Percentiles rank a stretch among this genome's conserved stretches.
Evolutionary conservation across 1,284 basidiomycete species (phyloP).

Genomic region (Cutaneotrichosporon sp.): DNA sequence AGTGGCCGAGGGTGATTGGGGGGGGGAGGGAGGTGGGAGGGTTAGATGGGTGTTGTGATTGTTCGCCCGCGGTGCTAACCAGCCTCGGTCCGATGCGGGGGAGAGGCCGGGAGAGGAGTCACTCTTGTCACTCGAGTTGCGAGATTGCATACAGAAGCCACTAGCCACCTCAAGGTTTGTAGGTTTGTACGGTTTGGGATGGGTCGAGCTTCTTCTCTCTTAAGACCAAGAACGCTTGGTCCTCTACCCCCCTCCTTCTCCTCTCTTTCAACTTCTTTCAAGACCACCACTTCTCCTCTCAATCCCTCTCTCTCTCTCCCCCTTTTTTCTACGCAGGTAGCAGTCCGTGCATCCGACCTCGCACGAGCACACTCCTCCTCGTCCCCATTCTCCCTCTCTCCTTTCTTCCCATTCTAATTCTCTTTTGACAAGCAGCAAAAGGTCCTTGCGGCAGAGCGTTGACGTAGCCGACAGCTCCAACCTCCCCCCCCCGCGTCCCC

Average conservation of each 20-base stretch:
- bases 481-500: not conserved
- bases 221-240: not conserved
- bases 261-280: not conserved
- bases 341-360: constrained; percentile 2
- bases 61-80: too few relatives aligned
- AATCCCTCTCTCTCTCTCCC: not conserved
- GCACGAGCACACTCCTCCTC: constrained; percentile 1
- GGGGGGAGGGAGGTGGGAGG: too few relatives aligned
- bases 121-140: too few relatives aligned
- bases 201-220: too few relatives aligned
- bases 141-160: too few relatives aligned
- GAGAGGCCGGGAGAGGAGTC: too few relatives aligned
- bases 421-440: not conserved
- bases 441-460: not conserved
- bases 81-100: too few relatives aligned
- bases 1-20: too few relatives aligned
- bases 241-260: not conserved
- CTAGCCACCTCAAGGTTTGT: too few relatives aligned
- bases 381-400: not conserved
- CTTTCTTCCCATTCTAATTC: not conserved
- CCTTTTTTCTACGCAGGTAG: not conserved
- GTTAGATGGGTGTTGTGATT: too few relatives aligned
- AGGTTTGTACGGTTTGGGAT: too few relatives aligned
- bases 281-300: not conserved
- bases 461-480: constrained; percentile 3